Evolutionary conservation across 169 alveolate genomes (phyloP), one percentile per base, ranked within the genome.

Genomic region (Plasmodium fragile): DNA sequence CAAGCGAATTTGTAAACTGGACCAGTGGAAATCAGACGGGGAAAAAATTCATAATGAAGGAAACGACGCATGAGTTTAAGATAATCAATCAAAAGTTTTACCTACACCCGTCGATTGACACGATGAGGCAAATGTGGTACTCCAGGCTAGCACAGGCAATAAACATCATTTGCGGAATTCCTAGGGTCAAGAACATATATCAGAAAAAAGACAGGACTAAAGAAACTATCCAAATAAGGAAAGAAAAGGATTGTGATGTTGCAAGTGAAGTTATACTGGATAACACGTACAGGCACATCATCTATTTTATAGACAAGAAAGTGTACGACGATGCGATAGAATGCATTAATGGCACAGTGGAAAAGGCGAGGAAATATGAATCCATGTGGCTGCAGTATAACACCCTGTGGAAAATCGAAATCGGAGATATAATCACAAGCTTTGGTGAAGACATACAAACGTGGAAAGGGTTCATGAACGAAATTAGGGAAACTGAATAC

Each of bases 381-480:
- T 95, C 97, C 13, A 97, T 98, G 41, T 98, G 99, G 99, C 94
- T 97, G 82, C 98, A 98, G 94, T 98, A 98, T 94, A 98, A 98
- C 93, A 98, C 99, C 7, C 93, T 99, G 18, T 99, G 99, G 99
- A 98, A 98, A 90, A 97, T 98, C 77, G 99, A 98, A 77, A 96
- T 98, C 18, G 95, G 96, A 52, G 96, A 96, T 30, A 98, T 98
- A 7, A 97, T 97, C 39, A 96, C 97, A 53, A 93, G 95, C 81
- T 94, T 98, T 80, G 99, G 98, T 45, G 99, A 98, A 83, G 98
- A 97, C 92, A 96, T 98, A 77, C 98, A 97, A 70, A 95, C 96
- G 59, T 99, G 99, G 99, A 98, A 98, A 93, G 97, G 97, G 34
- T 96, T 98, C 75, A 95, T 99, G 93, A 96, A 96, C 89, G 99